Evolutionary conservation across 371 early-diverging fungal genomes (phyloP).

Genomic region (Circinella minor): DNA sequence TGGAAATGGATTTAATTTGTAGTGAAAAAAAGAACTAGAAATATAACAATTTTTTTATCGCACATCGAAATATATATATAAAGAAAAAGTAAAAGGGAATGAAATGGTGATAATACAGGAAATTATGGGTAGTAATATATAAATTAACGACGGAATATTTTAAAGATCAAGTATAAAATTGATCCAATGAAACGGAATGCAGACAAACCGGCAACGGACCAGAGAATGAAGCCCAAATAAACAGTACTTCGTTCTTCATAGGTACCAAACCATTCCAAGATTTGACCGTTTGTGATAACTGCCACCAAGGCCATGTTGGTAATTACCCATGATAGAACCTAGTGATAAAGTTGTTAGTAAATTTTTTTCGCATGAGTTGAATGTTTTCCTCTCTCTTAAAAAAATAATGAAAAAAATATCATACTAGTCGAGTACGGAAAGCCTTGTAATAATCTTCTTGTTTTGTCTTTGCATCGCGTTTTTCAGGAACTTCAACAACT

Average conservation of each 20-base stretch:
- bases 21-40: no score
- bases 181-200: conserved; percentile 83
- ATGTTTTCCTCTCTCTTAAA: background rate
- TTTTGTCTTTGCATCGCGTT: conserved; percentile 77
- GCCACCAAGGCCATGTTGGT: conserved; percentile 81
- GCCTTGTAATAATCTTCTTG: conserved; percentile 86
- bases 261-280: conserved; percentile 39
- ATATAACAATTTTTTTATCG: no score
- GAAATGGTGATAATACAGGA: conserved; percentile 2
- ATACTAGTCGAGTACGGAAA: conserved; percentile 76
- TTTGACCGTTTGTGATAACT: conserved; percentile 47
- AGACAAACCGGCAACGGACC: conserved; percentile 85
- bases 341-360: conserved; percentile 40
- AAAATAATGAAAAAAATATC: background rate
- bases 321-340: conserved; percentile 75
- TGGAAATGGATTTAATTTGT: no score
- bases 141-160: conserved; percentile 30
- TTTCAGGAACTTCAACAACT: conserved; percentile 56
- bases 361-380: no score
- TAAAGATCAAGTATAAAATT: conserved; percentile 71
- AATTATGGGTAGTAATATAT: conserved; percentile 25
- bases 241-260: conserved; percentile 57
- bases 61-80: no score
- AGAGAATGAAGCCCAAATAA: conserved; percentile 87
- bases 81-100: no score